Evolutionary conservation across 2,329 filamentous ascomycete species (phyloP), one percentile per base, ranked within the genome.

Genomic region (Nemania sp.): DNA sequence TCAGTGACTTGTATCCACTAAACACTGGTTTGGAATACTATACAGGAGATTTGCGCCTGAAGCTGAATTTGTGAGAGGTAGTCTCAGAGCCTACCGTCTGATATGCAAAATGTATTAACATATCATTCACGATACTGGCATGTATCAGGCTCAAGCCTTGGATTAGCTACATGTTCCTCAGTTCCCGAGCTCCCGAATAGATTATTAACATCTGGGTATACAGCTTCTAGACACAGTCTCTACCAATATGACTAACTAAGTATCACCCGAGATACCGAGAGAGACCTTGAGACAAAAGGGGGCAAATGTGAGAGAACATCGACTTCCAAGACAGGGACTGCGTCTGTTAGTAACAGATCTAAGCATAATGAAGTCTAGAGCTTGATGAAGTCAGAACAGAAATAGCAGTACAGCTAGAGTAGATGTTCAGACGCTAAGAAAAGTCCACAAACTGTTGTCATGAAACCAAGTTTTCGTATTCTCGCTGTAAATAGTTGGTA

Each of bases 371-470:
- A 54, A 29, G 45, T 45, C 35, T 20, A 52, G n/a, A 35, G 27
- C 20, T 26, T 22, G 45, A 62, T 8, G 11, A 2, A 20, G 27
- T 26, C 35, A 18, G 7, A 27, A 24, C 15, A 38, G 15, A 10
- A 29, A 4, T 26, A 45, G 24, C 11, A 6, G n/a, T 13, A 27
- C 15, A 49, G 29, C 24, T n/a, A 43, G 57, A 41, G 45, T 32
- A 41, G 32, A 45, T 26, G 13, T 18, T 27, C 11, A 11, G 32
- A 26, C 13, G 27, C n/a, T 5, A 45, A 38, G 5, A 5, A 47
- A 32, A 29, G 51, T 5, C 13, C 5, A 45, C 52, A 62, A 52
- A 62, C 20, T 45, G 5, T 51, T 53, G 53, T 53, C 45, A 26
- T 29, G 18, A n/a, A 43, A 27, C 2, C 13, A 8, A n/a, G 26